These are phyloP conservation scores for Lasiodiplodia sp. DNA, from an alignment of 2,329 filamentous ascomycete species.

Conservation along the genomic window DNA sequence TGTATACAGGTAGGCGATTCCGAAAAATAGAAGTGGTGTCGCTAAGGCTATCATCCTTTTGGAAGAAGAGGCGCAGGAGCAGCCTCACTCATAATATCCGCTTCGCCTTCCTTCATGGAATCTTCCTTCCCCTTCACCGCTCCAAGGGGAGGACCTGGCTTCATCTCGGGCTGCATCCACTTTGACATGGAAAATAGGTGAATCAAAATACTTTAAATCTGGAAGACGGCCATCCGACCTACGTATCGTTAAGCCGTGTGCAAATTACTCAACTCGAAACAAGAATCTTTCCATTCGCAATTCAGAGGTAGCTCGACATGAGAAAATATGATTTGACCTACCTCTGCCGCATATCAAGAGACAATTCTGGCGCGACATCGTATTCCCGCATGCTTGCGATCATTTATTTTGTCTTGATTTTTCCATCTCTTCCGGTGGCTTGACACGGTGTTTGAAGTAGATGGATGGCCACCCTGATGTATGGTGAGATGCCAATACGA, in stretches of 20 bases:
- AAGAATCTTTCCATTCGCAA: not conserved
- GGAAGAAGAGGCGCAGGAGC: not conserved
- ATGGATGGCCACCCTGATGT: not conserved
- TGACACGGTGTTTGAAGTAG: not conserved
- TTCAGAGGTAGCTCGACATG: not conserved
- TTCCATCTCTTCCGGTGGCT: not conserved
- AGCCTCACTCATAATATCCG: not conserved
- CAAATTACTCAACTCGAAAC: not conserved
- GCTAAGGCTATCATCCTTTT: not conserved
- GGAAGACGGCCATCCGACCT: not conserved
- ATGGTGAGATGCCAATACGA: not conserved
- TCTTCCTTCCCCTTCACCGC: not conserved
- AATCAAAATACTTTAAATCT: not conserved
- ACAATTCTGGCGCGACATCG: not conserved
- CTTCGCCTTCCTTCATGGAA: not conserved
- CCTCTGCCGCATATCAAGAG: not conserved
- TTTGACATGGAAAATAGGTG: not conserved
- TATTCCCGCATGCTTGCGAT: not conserved
- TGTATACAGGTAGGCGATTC: not conserved
- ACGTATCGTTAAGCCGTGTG: not conserved
- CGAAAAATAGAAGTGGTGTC: not conserved
- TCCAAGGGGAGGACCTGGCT: not conserved
- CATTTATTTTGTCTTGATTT: not conserved
- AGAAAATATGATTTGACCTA: not conserved
- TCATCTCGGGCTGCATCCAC: not conserved